Base-by-base conservation (phyloP, 2,329 filamentous ascomycete species). In the Dissoconium aciculare region DNA sequence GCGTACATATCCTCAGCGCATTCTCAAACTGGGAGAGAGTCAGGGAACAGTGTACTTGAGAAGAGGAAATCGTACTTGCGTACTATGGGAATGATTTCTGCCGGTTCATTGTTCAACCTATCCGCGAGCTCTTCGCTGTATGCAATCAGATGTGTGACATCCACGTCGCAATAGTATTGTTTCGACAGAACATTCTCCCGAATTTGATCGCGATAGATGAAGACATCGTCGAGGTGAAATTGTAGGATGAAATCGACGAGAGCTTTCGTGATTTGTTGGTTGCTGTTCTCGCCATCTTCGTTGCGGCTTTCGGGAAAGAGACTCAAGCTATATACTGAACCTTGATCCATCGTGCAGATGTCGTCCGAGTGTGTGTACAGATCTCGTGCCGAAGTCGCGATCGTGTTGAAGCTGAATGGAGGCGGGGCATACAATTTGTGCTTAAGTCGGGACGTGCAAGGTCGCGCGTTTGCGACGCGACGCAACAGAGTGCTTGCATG, bases 101-200 rank as follows among this genome's bases (percentile, higher is more conserved):
- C 78, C 3, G 89, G 91, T 52, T 94, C 83, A 28, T 80, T 89
- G 12, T 78, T 80, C 39, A 98, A 66, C 51, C 77, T 75, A 56
- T 95, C 82, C 15, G 87, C 89, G 37, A 98, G 67, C 55, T 94
- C 84, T 58, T 95, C 87, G 51, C 92, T 89, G 60, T 85, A 95
- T 38, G 79, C 89, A 55, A 95, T 95, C 36, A 98, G 63, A 54
- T 98, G 87, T 39, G 80, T 82, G 46, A 98, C 82, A 54, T 98
- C 85, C 52, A 98, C 72, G 55, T 98, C 87, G 63, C 89, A 94
- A 57, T 78, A 94, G 61, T 84, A 95, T 47, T 85, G 84, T 54
- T 93, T 89, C 25, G 93, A 67, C 1, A 95, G 69, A 5, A 89
- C 84, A 61, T 98, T 98, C 53, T 95, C 84, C 47, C 82, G 74